Evolutionary conservation across 31 red algal species (phyloP).

Genomic region (Bonnemaisonia californica): DNA sequence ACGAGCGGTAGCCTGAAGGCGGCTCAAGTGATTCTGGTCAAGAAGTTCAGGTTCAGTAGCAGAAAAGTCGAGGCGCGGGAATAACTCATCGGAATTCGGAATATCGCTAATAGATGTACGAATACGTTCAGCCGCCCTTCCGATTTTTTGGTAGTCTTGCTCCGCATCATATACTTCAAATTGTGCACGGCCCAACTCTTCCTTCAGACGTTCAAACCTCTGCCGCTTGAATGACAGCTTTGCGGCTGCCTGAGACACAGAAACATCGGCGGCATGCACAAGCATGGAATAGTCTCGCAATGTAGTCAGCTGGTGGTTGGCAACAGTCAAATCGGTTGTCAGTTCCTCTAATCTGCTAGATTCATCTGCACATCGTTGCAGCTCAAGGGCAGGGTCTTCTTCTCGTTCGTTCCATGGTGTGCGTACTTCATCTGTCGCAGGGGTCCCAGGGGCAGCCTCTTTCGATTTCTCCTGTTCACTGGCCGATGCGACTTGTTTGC

Average conservation of each 20-base stretch:
- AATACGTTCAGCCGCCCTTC: constrained; percentile 23
- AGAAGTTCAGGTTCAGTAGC: background rate
- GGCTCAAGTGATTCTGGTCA: background rate
- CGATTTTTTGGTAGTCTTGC: constrained; percentile 25
- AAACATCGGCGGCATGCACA: constrained; percentile 46
- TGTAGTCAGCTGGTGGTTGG: constrained; percentile 29
- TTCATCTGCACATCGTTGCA: constrained; percentile 5
- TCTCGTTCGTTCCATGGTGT: background rate
- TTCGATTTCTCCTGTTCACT: background rate
- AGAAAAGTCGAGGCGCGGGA: constrained; percentile 23
- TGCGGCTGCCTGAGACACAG: constrained; percentile 44
- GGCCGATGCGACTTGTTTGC: background rate
- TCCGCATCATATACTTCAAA: constrained; percentile 34
- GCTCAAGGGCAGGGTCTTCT: background rate
- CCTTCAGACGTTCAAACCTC: constrained; percentile 16
- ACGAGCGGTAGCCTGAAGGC: background rate
- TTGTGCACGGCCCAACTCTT: constrained; percentile 31
- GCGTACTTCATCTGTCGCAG: background rate
- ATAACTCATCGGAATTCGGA: constrained; percentile 26
- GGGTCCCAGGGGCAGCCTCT: background rate
- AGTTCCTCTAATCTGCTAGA: constrained; percentile 36
- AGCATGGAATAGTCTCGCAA: constrained; percentile 35
- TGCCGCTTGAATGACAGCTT: constrained; percentile 41
- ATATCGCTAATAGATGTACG: constrained; percentile 23
- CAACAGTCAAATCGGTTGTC: constrained; percentile 18